Evolutionary conservation across 192 early-diverging fungal genomes (phyloP), one percentile per base, ranked within the genome.

Genomic region (Entomortierella beljakovae): DNA sequence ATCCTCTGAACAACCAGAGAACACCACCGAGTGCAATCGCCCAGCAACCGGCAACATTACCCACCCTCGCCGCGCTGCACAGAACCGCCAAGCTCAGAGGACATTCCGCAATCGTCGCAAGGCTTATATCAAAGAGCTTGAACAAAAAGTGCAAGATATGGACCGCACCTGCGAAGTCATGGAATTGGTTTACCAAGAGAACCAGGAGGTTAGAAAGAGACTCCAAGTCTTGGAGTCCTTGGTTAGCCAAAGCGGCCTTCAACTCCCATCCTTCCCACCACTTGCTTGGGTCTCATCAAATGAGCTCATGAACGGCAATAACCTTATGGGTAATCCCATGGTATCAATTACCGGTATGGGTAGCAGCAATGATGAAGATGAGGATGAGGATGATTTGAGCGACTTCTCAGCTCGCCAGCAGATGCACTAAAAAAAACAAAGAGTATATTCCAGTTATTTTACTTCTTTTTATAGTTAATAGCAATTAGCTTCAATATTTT

Each of bases 71-170:
- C 88, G 95, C 61, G 94, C 94, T 0, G 94, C 92, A 22, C 95
- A 97, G 80, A 97, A 97, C 82, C 89, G 95, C 22, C 93, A 93
- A 2, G 95, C 95, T 0, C 95, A 97, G 81, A 86, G 94, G 2
- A 94, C 95, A 8, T 97, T 97, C 83, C 91, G 95, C 53, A 92
- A 97, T 81, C 89, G 95, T 52, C 88, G 91, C 64, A 90, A 94
- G 69, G 86, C 87, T 66, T 94, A 97, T 70, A 88, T 95, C 50
- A 89, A 91, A 71, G 87, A 91, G 22, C 88, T 97, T 1, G 95
- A 97, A 79, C 86, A 85, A 6, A 87, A 89, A 51, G 90, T 92
- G 11, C 86, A 90, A 65, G 88, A 90, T 55, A 85, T 95, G 60
- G 83, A 87, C 33, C 61, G 25, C 20, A 70, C 55, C 32, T 68